Evolutionary conservation across 2,329 filamentous ascomycete genomes (phyloP).

Genomic region (Sarocladium strictum): DNA sequence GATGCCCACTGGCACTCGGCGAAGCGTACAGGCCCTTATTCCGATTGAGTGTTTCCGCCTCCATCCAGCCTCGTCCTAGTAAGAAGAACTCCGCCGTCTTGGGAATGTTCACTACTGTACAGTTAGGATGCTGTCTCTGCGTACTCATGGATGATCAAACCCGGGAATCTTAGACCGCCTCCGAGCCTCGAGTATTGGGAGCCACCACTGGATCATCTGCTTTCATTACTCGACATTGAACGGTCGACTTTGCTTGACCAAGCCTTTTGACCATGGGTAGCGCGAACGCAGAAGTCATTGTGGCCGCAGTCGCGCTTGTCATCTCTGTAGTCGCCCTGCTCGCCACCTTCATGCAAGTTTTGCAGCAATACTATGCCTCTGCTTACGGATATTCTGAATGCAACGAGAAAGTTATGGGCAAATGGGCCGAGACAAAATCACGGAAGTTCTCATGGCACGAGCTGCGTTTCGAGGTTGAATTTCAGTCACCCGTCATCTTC

Average conservation of each 20-base stretch:
- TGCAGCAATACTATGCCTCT: conserved; percentile 45
- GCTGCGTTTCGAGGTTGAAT: conserved; percentile 43
- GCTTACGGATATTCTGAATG: conserved; percentile 44
- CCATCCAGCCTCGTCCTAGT: too few relatives aligned
- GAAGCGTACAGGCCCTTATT: too few relatives aligned
- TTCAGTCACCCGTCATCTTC: conserved; percentile 45
- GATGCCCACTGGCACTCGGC: too few relatives aligned
- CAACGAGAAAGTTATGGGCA: conserved; percentile 40
- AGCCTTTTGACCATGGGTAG: background rate
- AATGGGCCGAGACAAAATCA: conserved; percentile 35
- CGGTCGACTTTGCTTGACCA: background rate
- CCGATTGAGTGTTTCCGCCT: too few relatives aligned
- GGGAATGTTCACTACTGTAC: too few relatives aligned
- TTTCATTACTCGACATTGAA: background rate
- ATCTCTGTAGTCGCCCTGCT: conserved; percentile 41
- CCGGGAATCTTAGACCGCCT: too few relatives aligned
- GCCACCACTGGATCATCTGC: background rate
- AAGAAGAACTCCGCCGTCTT: too few relatives aligned
- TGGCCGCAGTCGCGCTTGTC: conserved; percentile 39
- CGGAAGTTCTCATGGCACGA: conserved; percentile 35
- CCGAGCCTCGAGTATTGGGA: too few relatives aligned
- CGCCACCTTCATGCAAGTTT: conserved; percentile 39
- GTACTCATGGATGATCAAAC: too few relatives aligned
- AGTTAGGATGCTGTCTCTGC: too few relatives aligned
- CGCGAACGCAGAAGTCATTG: conserved; percentile 24